Conservation (phyloP, 805 yeast genomes). For the Jamesozyma jinghongensis region DNA sequence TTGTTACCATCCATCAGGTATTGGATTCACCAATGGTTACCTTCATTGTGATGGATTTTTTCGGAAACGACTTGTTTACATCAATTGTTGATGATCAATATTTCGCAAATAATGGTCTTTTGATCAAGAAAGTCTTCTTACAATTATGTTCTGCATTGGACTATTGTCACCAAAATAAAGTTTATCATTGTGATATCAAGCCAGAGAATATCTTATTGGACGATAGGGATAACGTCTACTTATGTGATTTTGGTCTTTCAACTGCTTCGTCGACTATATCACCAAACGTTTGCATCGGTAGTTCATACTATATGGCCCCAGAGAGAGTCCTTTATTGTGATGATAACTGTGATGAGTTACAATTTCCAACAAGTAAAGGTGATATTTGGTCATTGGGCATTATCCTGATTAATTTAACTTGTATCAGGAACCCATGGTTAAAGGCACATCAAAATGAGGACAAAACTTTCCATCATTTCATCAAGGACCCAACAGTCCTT, state of each 20-base stretch:
- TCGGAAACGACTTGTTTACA: constrained; percentile 75
- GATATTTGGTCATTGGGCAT: constrained; percentile 86
- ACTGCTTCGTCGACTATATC: constrained; percentile 48
- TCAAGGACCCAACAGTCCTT: constrained; percentile 46
- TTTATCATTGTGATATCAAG: constrained; percentile 89
- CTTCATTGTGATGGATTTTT: constrained; percentile 79
- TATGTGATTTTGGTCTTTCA: constrained; percentile 87
- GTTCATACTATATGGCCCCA: constrained; percentile 89
- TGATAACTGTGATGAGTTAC: constrained; percentile 7
- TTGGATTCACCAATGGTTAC: constrained; percentile 48
- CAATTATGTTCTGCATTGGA: constrained; percentile 79
- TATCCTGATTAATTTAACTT: constrained; percentile 66
- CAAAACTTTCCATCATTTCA: constrained; percentile 55
- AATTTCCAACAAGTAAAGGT: constrained; percentile 59
- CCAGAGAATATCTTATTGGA: constrained; percentile 84
- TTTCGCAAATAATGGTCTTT: constrained; percentile 43
- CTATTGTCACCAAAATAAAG: constrained; percentile 73
- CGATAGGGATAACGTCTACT: constrained; percentile 42
- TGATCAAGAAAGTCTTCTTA: constrained; percentile 49
- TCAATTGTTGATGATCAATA: constrained; percentile 70
- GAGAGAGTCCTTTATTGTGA: constrained; percentile 42
- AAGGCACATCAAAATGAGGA: constrained; percentile 57
- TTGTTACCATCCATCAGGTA: constrained; percentile 67
- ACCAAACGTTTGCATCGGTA: constrained; percentile 74
- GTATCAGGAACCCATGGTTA: constrained; percentile 87